Evolutionary conservation across 2,329 filamentous ascomycete species (phyloP).

Genomic region (Pyrenophora graminea): DNA sequence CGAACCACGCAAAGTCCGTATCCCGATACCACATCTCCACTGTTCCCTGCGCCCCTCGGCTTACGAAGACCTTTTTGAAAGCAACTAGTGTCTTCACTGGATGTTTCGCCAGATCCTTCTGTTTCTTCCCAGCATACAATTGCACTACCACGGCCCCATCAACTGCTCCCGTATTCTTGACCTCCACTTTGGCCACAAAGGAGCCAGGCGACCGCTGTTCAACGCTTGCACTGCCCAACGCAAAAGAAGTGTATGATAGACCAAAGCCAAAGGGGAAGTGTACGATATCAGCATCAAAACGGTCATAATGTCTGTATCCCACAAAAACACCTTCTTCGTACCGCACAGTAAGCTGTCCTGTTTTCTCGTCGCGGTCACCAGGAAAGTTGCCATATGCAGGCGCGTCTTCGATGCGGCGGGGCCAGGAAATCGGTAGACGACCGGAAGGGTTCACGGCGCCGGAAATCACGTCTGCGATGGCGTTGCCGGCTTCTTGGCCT

Average conservation of each 20-base stretch:
- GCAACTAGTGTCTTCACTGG: conserved; percentile 71
- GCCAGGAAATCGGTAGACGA: conserved; percentile 47
- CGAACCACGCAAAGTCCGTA: conserved; percentile 41
- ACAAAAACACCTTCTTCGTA: conserved; percentile 60
- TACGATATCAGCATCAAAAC: conserved; percentile 61
- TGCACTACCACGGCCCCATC: conserved; percentile 59
- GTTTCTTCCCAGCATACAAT: conserved; percentile 61
- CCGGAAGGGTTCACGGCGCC: conserved; percentile 48
- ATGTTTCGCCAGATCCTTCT: conserved; percentile 41
- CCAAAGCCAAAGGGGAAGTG: conserved; percentile 49
- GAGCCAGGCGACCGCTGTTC: conserved; percentile 59
- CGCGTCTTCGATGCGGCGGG: conserved; percentile 41
- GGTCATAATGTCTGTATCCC: conserved; percentile 62
- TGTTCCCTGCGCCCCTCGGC: conserved; percentile 60
- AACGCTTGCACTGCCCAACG: conserved; percentile 60
- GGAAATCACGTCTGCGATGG: conserved; percentile 49
- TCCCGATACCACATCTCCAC: conserved; percentile 54
- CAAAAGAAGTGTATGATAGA: conserved; percentile 46
- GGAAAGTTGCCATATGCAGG: conserved; percentile 48
- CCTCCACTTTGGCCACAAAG: conserved; percentile 43
- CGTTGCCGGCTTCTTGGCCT: conserved; percentile 50
- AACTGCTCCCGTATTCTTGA: conserved; percentile 57
- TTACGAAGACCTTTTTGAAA: conserved; percentile 67
- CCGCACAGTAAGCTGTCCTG: conserved; percentile 62
- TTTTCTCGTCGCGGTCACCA: conserved; percentile 48